These are phyloP conservation scores for Sarocladium oryzae DNA, from an alignment of 2,329 filamentous ascomycete genomes.

Conservation along the genomic window DNA sequence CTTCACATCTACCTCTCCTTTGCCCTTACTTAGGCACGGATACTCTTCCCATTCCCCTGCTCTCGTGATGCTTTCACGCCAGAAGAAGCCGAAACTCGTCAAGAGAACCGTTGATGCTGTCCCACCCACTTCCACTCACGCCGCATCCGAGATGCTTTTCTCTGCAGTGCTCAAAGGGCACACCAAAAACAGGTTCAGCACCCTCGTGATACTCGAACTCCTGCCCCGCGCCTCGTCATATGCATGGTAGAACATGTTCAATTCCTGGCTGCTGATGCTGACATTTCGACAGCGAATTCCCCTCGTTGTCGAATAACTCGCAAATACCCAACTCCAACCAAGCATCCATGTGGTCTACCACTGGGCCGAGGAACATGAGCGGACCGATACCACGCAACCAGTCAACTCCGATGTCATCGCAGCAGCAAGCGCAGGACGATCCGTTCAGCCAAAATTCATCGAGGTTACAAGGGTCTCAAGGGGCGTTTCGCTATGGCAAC, in stretches of 20 bases:
- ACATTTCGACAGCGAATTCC: constrained; percentile 51
- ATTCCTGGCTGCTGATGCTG: not conserved
- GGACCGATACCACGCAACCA: constrained; percentile 45
- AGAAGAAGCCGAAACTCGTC: constrained; percentile 12
- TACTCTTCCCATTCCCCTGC: too few species aligned
- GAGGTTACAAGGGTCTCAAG: constrained; percentile 32
- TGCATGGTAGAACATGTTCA: not conserved
- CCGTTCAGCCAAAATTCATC: constrained; percentile 37
- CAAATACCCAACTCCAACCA: constrained; percentile 43
- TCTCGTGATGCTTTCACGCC: not conserved
- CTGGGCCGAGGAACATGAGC: constrained; percentile 41
- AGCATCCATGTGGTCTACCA: constrained; percentile 49
- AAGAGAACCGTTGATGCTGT: constrained; percentile 8
- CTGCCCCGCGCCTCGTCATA: not conserved
- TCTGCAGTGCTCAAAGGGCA: constrained; percentile 27
- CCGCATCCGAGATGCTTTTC: constrained; percentile 1
- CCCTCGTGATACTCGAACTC: not conserved
- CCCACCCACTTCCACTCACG: not conserved
- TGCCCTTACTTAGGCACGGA: not conserved
- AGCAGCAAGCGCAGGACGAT: constrained; percentile 44
- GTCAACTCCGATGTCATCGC: constrained; percentile 42
- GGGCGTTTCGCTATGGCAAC: constrained; percentile 48
- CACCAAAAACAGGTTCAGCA: constrained; percentile 4
- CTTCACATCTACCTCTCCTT: not conserved
- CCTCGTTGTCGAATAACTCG: constrained; percentile 56